These are phyloP conservation scores for Rhodamnia rubescens DNA, from an alignment of 345 rosid genomes.

Conservation along the genomic window DNA sequence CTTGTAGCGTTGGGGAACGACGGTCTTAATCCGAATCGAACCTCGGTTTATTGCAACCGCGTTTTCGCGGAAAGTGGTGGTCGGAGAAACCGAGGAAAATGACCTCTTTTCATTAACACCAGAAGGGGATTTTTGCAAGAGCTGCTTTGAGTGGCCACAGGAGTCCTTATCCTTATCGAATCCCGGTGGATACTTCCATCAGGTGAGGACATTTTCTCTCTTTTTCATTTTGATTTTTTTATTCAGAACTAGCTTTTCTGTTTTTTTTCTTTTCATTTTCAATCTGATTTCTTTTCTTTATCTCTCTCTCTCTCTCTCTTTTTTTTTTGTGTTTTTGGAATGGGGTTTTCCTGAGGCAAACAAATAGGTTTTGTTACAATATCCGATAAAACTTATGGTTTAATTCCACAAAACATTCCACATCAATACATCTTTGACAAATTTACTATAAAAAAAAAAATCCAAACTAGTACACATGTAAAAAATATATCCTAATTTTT, in stretches of 20 bases:
- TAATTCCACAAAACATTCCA: too few relatives aligned
- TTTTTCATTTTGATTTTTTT: not conserved
- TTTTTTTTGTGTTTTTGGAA: accelerated
- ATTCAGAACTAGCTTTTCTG: not conserved
- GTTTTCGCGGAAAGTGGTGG: not conserved
- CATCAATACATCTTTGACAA: too few relatives aligned
- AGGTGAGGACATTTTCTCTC: not conserved
- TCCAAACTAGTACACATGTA: too few relatives aligned
- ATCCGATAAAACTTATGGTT: not conserved
- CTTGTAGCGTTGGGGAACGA: too few relatives aligned
- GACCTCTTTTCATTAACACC: not conserved
- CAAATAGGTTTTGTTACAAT: not conserved
- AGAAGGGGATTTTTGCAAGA: not conserved
- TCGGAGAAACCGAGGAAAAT: not conserved
- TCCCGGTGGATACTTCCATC: not conserved
- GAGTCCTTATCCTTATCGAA: not conserved
- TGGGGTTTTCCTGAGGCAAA: not conserved
- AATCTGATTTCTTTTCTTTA: not conserved
- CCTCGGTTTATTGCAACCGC: not conserved
- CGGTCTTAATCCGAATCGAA: not conserved
- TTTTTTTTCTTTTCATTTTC: not conserved
- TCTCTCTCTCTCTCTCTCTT: too few relatives aligned
- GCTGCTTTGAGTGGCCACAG: not conserved
- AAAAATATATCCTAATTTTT: too few relatives aligned
- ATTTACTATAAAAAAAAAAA: too few relatives aligned